Evolutionary conservation across 306 rosid species (phyloP), one percentile per base, ranked within the genome.

Genomic region (Begonia loranthoides): DNA sequence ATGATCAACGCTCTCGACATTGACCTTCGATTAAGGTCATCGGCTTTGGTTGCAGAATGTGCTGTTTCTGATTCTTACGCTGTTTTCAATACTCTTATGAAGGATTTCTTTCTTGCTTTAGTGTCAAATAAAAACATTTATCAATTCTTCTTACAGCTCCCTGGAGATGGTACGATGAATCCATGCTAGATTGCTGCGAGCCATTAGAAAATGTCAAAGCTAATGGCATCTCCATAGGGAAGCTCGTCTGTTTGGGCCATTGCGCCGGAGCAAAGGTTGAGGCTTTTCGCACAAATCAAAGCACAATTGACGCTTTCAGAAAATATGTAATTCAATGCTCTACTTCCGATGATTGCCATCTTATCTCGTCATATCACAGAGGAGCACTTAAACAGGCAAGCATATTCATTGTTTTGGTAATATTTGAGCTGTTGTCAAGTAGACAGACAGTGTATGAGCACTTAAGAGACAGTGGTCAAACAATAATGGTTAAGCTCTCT

Each of bases 121-220:
- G n/a, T n/a, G n/a, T n/a, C n/a, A n/a, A n/a, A n/a, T n/a, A n/a
- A 39, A 39, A 39, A 10, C 10, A 39, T 5, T 39, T 41, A 41
- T 9, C 12, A 41, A 41, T 12, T 41, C 13, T 41, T 1, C 10
- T 41, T 9, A 22, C 58, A 90, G 95, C 95, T 17, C 94, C 97
- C 58, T 85, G 97, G 97, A 90, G 95, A 74, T 90, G 97, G 97
- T 85, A 79, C 52, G 97, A 90, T 76, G 97, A 90, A 56, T 77
- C 97, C 34, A 90, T 90, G 97, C 51, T 90, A 63, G 97, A 90
- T 61, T 90, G 95, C 41, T 90, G 97, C 49, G 97, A 90, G 36
- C 80, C 97, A 50, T 64, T 90, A 57, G 95, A 90, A 58, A 78
- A 51, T 33, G 89, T 90, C 55, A 85, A 76, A 69, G 74, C 78